Base-by-base conservation (phyloP, 306 rosid genomes). In the Malus asiatica region DNA sequence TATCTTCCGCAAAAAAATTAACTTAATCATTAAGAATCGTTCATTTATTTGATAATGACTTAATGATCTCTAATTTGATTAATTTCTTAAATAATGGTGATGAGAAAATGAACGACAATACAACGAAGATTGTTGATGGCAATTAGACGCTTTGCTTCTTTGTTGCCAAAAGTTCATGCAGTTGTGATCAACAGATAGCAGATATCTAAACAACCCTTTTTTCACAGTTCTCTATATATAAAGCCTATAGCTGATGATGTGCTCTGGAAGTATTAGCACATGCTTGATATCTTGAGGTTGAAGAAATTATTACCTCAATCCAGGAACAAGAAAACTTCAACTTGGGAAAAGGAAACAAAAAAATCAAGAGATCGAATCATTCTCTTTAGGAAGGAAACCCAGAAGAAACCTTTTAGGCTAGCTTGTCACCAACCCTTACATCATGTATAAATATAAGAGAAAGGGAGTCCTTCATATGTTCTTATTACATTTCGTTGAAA, bases 301-400 rank as follows among this genome's bases (percentile, higher is more conserved):
- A 73, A 61, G 69, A 40, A 61, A 61, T 2, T 10, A 40, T 73
- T 44, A 29, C 68, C 42, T 23, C 25, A 68, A 60, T 55, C 20
- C 59, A 67, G 45, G 29, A 76, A 53, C 55, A 76, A 60, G 64
- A 77, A 58, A 30, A 45, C 48, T 40, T 40, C 11, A 40, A 9
- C 44, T 33, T n/a, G 2, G 16, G 27, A 68, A n/a, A 64, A 30
- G 48, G 7, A 59, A 33, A 38, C 14, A 32, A 32, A 32, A 32
- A 19, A 55, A 55, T 55, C 9, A 55, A 20, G 46, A 32, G 35
- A 48, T 48, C 20, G 70, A 69, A n/a, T 19, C 25, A 71, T 71
- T 38, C 80, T 66, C 66, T 29, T 29, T 27, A 0, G 45, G 27
- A 70, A 52, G 77, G 77, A 81, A 76, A 81, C 84, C 68, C 51